Percentiles rank a stretch among this genome's conserved stretches.
phyloP scores from a whole-genome alignment of 2,329 filamentous ascomycete species.

The Stachybotrys chartarum region DNA sequence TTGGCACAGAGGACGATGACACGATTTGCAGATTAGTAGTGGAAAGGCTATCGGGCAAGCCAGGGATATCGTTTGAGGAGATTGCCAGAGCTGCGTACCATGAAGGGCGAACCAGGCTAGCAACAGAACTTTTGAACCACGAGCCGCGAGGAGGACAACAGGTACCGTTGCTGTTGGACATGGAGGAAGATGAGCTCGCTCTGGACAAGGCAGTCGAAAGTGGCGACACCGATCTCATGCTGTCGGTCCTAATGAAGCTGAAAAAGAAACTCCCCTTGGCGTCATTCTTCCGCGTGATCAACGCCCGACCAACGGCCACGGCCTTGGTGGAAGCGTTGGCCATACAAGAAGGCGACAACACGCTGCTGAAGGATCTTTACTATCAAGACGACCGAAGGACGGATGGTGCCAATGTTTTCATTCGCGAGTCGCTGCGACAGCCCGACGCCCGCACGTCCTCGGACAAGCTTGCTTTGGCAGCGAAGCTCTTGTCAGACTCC shows the following conservation, averaged over 20 bases:
- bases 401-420: conserved; percentile 80
- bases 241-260: conserved; percentile 78
- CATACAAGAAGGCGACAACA: conserved; percentile 60
- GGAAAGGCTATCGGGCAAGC: conserved; percentile 76
- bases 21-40: conserved; percentile 82
- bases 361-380: conserved; percentile 86
- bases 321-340: conserved; percentile 86
- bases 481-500: conserved; percentile 74
- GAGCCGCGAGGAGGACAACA: conserved; percentile 94
- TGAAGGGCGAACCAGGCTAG: conserved; percentile 81
- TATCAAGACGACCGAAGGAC: conserved; percentile 92
- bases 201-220: conserved; percentile 95
- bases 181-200: conserved; percentile 93
- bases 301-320: conserved; percentile 74
- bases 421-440: conserved; percentile 75
- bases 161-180: conserved; percentile 83
- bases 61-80: conserved; percentile 90
- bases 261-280: conserved; percentile 87
- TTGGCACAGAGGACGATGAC: conserved; percentile 80
- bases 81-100: conserved; percentile 92
- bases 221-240: conserved; percentile 88
- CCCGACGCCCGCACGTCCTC: conserved; percentile 60
- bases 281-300: conserved; percentile 88
- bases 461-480: conserved; percentile 84
- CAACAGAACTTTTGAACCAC: conserved; percentile 85